Evolutionary conservation across 2,329 filamentous ascomycete species (phyloP).

Genomic region (Pestalotiopsis sp.): DNA sequence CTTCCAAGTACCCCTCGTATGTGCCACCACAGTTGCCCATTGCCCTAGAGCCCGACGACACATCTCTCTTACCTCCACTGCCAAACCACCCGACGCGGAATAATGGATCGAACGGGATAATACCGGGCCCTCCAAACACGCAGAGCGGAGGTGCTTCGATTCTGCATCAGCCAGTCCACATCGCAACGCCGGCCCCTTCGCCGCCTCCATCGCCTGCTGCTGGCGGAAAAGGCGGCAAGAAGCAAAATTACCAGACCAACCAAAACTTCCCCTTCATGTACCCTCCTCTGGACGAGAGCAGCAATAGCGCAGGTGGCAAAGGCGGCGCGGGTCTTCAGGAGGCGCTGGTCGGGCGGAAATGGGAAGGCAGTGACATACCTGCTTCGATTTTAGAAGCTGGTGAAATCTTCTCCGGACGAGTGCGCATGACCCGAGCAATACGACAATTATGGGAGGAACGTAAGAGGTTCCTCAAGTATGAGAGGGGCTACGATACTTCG

Average conservation of each 20-base stretch:
- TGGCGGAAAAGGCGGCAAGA: constrained; percentile 93
- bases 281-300: constrained; percentile 84
- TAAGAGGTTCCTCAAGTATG: constrained; percentile 87
- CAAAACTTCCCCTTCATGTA: constrained; percentile 99
- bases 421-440: constrained; percentile 89
- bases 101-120: constrained; percentile 63
- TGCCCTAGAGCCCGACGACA: constrained; percentile 87
- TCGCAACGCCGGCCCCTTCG: constrained; percentile 95
- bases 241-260: constrained; percentile 99
- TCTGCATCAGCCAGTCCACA: constrained; percentile 93
- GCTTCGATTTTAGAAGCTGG: constrained; percentile 95
- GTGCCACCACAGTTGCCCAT: constrained; percentile 83
- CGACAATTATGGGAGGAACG: constrained; percentile 94
- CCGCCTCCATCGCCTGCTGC: constrained; percentile 87
- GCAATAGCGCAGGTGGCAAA: constrained; percentile 89
- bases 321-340: constrained; percentile 81
- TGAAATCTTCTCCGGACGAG: constrained; percentile 84
- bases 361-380: constrained; percentile 93
- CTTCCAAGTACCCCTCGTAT: constrained; percentile 96
- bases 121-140: constrained; percentile 56
- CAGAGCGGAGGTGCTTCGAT: constrained; percentile 74
- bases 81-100: constrained; percentile 71
- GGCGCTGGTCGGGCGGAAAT: constrained; percentile 76
- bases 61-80: constrained; percentile 84
- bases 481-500: constrained; percentile 79